Percentiles rank a stretch among this genome's conserved stretches.
phyloP scores from a whole-genome alignment of 169 alveolate species.

The Plasmodium billcollinsi region DNA sequence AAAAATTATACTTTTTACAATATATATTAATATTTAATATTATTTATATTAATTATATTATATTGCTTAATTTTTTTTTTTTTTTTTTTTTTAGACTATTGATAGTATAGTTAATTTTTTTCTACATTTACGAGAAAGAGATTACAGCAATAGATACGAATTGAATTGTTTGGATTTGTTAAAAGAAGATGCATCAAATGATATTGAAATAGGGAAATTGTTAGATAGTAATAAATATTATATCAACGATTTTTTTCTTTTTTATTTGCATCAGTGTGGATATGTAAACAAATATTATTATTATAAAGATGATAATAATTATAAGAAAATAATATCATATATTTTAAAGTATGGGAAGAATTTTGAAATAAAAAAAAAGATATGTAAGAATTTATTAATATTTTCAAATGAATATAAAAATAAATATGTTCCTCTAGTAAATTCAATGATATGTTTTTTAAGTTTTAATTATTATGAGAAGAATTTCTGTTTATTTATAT shows the following conservation, averaged over 20 bases:
- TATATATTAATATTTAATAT: neutral
- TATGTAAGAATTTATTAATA: conserved; percentile 29
- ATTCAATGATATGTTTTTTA: conserved; percentile 31
- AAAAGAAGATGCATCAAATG: conserved; percentile 1
- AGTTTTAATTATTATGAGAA: conserved; percentile 4
- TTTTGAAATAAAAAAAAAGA: conserved; percentile 51
- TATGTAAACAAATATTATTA: conserved; percentile 20
- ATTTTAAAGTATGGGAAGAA: conserved; percentile 40
- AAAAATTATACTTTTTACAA: neutral
- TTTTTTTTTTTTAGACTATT: conserved; percentile 4
- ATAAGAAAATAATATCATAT: conserved; percentile 43
- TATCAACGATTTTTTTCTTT: conserved; percentile 47
- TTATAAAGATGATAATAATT: conserved; percentile 33
- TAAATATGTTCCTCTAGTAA: conserved; percentile 29
- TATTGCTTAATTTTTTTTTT: neutral
- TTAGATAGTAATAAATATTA: conserved; percentile 10
- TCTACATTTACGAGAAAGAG: conserved; percentile 44
- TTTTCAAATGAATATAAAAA: conserved; percentile 61
- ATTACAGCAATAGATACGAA: conserved; percentile 16
- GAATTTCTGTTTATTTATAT: conserved; percentile 27
- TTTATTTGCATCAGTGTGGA: conserved; percentile 57
- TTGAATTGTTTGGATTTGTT: conserved; percentile 26
- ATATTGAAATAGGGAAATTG: neutral
- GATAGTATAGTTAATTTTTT: conserved; percentile 22
- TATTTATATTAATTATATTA: too few relatives aligned